phyloP scores from a whole-genome alignment of 768 basidiomycete species.

The Sistotremastrum niveocremeum region DNA sequence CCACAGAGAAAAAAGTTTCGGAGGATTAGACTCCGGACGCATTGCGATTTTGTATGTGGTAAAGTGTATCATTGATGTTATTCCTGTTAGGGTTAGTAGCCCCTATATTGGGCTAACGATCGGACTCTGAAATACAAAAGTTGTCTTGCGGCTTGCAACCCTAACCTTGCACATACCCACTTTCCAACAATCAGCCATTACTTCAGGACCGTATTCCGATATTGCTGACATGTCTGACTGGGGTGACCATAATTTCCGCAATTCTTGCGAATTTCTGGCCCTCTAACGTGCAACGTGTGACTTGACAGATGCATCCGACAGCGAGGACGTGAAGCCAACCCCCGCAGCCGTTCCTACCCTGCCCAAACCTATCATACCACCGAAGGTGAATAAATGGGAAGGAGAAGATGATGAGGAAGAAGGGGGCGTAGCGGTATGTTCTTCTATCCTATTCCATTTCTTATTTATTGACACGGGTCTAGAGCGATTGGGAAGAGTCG shows the following conservation, averaged over 20 bases:
- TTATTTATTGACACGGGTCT: constrained; percentile 4
- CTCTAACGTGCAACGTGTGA: constrained; percentile 10
- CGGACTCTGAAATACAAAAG: too few species aligned
- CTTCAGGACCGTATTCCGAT: too few species aligned
- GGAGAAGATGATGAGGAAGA: constrained; percentile 86
- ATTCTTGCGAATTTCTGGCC: neutral
- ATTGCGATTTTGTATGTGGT: too few species aligned
- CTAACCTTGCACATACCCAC: too few species aligned
- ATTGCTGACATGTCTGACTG: constrained; percentile 28
- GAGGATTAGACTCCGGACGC: too few species aligned
- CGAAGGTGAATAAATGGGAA: constrained; percentile 51
- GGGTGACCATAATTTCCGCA: constrained; percentile 20
- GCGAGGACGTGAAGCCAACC: constrained; percentile 16
- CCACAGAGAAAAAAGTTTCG: too few species aligned
- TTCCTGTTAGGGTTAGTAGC: too few species aligned
- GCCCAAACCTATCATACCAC: constrained; percentile 7
- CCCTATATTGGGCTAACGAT: too few species aligned
- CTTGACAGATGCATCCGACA: constrained; percentile 25
- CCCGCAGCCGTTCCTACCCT: constrained; percentile 4
- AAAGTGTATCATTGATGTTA: too few species aligned
- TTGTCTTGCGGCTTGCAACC: too few species aligned
- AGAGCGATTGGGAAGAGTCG: constrained; percentile 92
- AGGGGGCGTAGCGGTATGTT: constrained; percentile 52
- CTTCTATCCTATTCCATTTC: constrained; percentile 1
- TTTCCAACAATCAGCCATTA: too few species aligned